These are phyloP conservation scores for Naganishia randhawae DNA, from an alignment of 768 basidiomycete species.

Conservation along the genomic window DNA sequence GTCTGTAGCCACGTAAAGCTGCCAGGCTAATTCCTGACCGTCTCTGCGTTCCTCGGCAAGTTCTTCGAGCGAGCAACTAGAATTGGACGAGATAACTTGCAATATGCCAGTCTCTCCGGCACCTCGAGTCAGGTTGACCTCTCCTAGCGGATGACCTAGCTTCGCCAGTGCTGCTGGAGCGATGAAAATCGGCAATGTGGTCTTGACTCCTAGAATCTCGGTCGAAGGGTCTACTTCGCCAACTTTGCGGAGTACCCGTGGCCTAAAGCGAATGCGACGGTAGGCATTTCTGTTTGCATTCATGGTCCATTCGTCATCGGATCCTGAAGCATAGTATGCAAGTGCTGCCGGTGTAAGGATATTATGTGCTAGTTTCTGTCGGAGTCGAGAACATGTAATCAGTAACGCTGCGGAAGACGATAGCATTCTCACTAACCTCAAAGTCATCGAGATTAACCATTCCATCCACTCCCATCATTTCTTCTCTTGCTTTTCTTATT, in stretches of 20 bases:
- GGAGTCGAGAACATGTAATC: neutral
- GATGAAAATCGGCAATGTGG: conserved; percentile 75
- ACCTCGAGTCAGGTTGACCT: conserved; percentile 39
- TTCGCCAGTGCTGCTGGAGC: conserved; percentile 63
- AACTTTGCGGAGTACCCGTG: conserved; percentile 60
- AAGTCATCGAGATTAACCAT: conserved; percentile 74
- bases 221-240: conserved; percentile 46
- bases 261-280: conserved; percentile 74
- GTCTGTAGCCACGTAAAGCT: conserved; percentile 37
- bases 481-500: conserved; percentile 54
- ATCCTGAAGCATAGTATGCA: conserved; percentile 76
- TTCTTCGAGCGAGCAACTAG: conserved; percentile 44
- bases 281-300: conserved; percentile 77
- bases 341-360: conserved; percentile 62
- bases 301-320: conserved; percentile 70
- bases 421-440: conserved; percentile 55
- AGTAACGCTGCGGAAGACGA: neutral
- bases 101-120: conserved; percentile 37
- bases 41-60: conserved; percentile 33
- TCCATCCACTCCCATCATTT: conserved; percentile 63
- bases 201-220: conserved; percentile 60
- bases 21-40: conserved; percentile 44
- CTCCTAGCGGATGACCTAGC: conserved; percentile 32
- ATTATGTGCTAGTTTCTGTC: conserved; percentile 59
- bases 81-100: conserved; percentile 41